Conservation (phyloP, 345 rosid species). For the Angophora floribunda region DNA sequence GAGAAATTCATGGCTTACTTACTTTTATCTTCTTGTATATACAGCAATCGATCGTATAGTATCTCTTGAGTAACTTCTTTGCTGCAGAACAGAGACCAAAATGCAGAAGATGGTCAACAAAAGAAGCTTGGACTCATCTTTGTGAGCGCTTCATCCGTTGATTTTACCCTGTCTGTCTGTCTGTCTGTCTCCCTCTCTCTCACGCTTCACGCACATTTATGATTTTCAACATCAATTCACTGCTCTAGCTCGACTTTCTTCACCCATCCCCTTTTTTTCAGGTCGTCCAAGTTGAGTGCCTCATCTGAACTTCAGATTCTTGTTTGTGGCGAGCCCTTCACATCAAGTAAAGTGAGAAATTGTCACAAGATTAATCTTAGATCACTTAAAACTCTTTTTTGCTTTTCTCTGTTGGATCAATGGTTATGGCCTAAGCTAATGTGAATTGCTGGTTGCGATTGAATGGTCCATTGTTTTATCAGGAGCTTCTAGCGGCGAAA, state of each 20-base stretch:
- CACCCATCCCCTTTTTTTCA: neutral
- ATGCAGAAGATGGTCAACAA: neutral
- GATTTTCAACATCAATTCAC: neutral
- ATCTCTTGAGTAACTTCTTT: neutral
- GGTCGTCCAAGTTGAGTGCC: constrained; percentile 21
- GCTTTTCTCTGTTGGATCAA: neutral
- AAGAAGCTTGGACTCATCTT: neutral
- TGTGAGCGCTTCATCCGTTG: neutral
- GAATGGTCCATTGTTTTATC: neutral
- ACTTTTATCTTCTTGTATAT: neutral
- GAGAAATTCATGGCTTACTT: neutral
- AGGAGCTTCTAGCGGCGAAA: constrained; percentile 57
- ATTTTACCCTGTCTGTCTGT: neutral
- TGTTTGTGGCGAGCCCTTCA: constrained; percentile 28
- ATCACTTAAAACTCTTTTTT: neutral
- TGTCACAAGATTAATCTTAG: neutral
- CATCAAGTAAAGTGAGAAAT: constrained; percentile 30
- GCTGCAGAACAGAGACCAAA: neutral
- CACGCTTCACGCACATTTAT: neutral
- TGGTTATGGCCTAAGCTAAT: neutral
- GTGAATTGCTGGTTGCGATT: neutral
- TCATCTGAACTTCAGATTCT: constrained; percentile 21
- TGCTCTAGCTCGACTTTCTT: neutral
- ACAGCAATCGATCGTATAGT: neutral
- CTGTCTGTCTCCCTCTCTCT: neutral